Evolutionary conservation across 257 asterid species (phyloP).

Genomic region (Petunia axillaris): DNA sequence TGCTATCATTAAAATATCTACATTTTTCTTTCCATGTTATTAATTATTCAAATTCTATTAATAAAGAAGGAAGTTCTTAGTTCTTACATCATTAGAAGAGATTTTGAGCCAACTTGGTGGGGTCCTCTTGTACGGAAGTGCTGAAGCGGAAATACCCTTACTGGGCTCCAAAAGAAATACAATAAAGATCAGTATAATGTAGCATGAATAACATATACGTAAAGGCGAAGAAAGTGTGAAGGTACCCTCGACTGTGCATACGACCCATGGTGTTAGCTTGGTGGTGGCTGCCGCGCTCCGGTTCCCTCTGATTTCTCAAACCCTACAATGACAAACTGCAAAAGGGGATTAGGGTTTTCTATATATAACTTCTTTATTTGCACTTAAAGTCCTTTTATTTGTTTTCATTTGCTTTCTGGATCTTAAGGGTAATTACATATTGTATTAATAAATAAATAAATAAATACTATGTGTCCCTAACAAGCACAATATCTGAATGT

Average conservation of each 20-base stretch:
- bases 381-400: neutral
- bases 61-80: neutral
- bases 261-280: constrained; percentile 57
- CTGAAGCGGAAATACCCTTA: constrained; percentile 87
- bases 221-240: neutral
- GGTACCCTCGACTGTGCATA: constrained; percentile 91
- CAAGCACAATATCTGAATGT: too few relatives aligned
- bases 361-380: constrained; percentile 1
- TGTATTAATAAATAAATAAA: too few relatives aligned
- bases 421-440: neutral
- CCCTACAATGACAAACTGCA: neutral
- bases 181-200: neutral
- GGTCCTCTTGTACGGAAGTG: constrained; percentile 86
- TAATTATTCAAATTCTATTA: neutral
- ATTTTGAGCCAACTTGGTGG: constrained; percentile 86
- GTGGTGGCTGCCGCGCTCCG: constrained; percentile 20
- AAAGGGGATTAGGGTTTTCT: neutral
- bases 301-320: neutral
- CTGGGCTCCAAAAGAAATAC: constrained; percentile 38
- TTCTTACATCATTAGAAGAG: constrained; percentile 45
- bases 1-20: neutral
- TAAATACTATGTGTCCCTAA: too few relatives aligned
- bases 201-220: neutral
- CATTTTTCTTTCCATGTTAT: neutral
- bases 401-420: neutral